These are phyloP conservation scores for Gossypium trilobum DNA, from an alignment of 441 rosid species.

Conservation along the genomic window DNA sequence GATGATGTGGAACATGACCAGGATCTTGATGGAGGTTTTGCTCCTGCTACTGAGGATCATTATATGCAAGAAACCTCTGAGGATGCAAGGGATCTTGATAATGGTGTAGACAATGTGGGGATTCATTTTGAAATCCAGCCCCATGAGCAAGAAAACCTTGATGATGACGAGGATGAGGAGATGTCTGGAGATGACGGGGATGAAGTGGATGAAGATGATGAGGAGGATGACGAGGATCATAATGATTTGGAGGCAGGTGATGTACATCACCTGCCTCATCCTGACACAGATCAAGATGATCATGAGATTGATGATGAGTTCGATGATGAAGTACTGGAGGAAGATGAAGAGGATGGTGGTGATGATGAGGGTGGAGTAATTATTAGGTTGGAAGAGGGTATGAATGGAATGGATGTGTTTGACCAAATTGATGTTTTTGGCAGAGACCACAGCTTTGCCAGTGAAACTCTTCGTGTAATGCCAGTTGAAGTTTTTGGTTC, in stretches of 20 bases:
- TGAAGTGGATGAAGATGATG: constrained; percentile 48
- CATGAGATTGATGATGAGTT: constrained; percentile 92
- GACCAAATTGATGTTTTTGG: constrained; percentile 94
- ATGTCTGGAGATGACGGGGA: constrained; percentile 84
- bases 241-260: constrained; percentile 79
- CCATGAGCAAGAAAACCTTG: constrained; percentile 68
- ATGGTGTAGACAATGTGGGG: constrained; percentile 63
- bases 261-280: constrained; percentile 81
- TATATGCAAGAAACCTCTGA: constrained; percentile 84
- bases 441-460: constrained; percentile 73
- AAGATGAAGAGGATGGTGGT: constrained; percentile 93
- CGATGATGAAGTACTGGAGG: constrained; percentile 92
- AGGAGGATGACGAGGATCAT: constrained; percentile 69
- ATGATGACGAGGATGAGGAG: constrained; percentile 86
- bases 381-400: constrained; percentile 84
- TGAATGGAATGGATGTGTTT: constrained; percentile 83
- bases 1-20: constrained; percentile 98
- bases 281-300: constrained; percentile 93
- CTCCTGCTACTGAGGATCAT: constrained; percentile 65
- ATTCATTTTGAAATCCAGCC: constrained; percentile 77
- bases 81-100: constrained; percentile 68
- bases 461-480: constrained; percentile 89
- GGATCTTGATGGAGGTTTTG: constrained; percentile 74
- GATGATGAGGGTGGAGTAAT: constrained; percentile 91
- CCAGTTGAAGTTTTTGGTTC: constrained; percentile 99